These are phyloP conservation scores for Kodamaea hsintzibuensis DNA, from an alignment of 805 yeast genomes.

Conservation along the genomic window DNA sequence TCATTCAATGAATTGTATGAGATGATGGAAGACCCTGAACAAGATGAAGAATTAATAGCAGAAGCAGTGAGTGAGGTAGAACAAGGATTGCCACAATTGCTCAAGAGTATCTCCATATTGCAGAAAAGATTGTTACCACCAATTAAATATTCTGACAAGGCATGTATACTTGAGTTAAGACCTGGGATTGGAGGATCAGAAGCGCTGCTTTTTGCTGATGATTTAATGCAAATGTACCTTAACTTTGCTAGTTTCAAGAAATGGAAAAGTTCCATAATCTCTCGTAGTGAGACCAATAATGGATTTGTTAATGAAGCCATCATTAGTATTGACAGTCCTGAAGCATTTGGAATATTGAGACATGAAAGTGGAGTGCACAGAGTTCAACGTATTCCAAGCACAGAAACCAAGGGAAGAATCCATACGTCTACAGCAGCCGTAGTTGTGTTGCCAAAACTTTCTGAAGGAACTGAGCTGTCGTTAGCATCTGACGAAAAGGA, in stretches of 20 bases:
- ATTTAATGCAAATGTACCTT: conserved; percentile 78
- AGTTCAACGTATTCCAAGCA: conserved; percentile 90
- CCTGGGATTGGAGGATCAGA: conserved; percentile 98
- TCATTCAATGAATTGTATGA: conserved; percentile 27
- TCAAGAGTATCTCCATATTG: conserved; percentile 43
- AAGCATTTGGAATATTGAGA: conserved; percentile 70
- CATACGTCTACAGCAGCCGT: conserved; percentile 98
- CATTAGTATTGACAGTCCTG: conserved; percentile 65
- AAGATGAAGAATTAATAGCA: conserved; percentile 42
- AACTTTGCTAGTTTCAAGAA: conserved; percentile 61
- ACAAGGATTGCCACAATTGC: conserved; percentile 45
- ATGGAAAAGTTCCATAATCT: conserved; percentile 69
- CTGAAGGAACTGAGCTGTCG: conserved; percentile 51
- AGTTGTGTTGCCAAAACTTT: conserved; percentile 83
- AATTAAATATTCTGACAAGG: conserved; percentile 70
- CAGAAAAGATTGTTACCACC: conserved; percentile 69
- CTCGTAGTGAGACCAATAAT: conserved; percentile 53
- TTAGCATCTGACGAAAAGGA: conserved; percentile 58
- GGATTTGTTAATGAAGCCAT: conserved; percentile 80
- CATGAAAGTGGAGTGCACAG: conserved; percentile 95
- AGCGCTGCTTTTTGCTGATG: conserved; percentile 83
- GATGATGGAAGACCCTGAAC: conserved; percentile 22
- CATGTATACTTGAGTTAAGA: conserved; percentile 80
- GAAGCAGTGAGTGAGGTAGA: conserved; percentile 67
- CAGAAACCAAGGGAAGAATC: conserved; percentile 90